Base-by-base conservation (phyloP, 2,329 filamentous ascomycete species). In the Neofusicoccum cordaticola region DNA sequence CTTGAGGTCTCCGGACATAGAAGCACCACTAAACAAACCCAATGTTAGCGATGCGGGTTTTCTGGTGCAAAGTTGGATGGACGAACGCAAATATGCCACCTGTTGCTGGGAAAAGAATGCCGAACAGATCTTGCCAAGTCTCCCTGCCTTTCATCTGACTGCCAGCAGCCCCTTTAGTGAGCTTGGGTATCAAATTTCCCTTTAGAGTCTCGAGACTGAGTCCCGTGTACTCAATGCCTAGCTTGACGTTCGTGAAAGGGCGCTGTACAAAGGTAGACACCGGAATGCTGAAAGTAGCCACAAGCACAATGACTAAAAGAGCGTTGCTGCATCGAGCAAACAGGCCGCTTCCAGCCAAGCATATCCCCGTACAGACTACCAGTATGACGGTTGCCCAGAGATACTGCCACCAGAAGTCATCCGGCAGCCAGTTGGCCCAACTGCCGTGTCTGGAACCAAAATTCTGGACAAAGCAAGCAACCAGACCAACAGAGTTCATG, bases 1-100 rank as follows among this genome's bases (percentile, higher is more conserved):
- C 67, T 86, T 90, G 57, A 96, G 77, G 73, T 96, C 92, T 17
- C 92, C 92, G 7, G 92, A 96, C 92, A 96, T 96, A 69, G 91
- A 94, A 6, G 92, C 92, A 17, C 93, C 93, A 51, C 82, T 84
- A 57, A 44, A 53, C 74, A 86, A 85, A 7, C 17, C 53, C 47
- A 44, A 53, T 7, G 62, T 63, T 12, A 62, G 42, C n/a, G 58
- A 19, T 42, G 4, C 15, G 9, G 8, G 17, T 8, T 2, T 17
- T 57, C 31, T 9, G 31, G 6, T 3, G n/a, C 4, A 31, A 3
- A 5, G 5, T 8, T 11, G 6, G 39, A 35, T 4, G 41, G 5
- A 78, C 79, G 69, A 74, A 83, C 80, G 84, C 84, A 70, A 86
- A 85, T 31, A 86, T 86, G 4, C 80, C 82, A 4, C 86, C 85